Conservation (phyloP, 139 green algal genomes). For the Coelastrella sp. region DNA sequence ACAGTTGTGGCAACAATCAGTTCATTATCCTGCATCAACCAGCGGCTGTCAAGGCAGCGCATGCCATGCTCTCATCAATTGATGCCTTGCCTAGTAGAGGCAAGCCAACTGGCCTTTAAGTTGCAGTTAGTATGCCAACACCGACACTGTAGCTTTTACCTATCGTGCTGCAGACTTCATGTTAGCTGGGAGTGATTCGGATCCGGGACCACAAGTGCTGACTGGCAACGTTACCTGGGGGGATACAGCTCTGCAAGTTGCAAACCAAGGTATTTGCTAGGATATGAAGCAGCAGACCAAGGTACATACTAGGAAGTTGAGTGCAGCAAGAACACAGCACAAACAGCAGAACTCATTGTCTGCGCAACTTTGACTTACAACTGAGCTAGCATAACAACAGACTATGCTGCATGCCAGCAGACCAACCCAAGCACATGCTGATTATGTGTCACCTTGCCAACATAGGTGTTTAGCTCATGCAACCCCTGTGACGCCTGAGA, state of each 20-base stretch:
- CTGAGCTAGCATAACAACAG: neutral
- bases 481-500: neutral
- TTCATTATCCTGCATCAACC: no score
- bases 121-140: neutral
- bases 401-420: neutral
- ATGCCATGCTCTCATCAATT: no score
- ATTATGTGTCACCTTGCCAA: neutral
- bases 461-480: neutral
- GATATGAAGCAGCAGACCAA: neutral
- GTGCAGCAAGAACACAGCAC: neutral
- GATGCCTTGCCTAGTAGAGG: neutral
- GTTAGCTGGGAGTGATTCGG: neutral
- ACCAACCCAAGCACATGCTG: neutral
- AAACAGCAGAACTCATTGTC: neutral
- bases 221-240: slow-evolving; percentile 32
- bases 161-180: neutral
- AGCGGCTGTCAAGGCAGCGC: no score
- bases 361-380: neutral
- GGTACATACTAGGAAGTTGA: neutral
- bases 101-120: neutral
- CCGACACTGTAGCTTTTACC: neutral
- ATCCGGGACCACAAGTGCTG: slow-evolving; percentile 22
- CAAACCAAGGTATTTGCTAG: neutral
- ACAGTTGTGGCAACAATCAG: no score
- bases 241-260: slow-evolving; percentile 20